A percentile compares a stretch with the other conserved stretches of the same genome.
Evolutionary conservation across 495 filamentous ascomycete genomes (phyloP).

Genomic region (Physcia stellaris): DNA sequence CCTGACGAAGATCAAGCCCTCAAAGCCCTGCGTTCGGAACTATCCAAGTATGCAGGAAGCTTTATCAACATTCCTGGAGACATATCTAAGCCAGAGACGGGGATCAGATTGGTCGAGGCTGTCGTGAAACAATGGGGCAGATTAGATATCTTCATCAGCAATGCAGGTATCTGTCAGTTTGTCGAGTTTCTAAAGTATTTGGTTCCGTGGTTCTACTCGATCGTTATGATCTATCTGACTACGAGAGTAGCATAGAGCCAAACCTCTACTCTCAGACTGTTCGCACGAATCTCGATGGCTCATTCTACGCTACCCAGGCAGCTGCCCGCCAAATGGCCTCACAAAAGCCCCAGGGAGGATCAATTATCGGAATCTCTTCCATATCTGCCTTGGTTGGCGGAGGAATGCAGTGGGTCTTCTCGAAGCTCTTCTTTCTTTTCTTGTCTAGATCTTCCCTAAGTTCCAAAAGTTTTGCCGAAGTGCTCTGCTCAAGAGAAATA

Average conservation of each 20-base stretch:
- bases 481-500: too few species aligned
- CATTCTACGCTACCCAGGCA: constrained; percentile 75
- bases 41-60: constrained; percentile 23
- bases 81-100: constrained; percentile 51
- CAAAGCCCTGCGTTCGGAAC: constrained; percentile 31
- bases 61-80: constrained; percentile 52
- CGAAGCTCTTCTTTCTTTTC: too few species aligned
- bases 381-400: constrained; percentile 80
- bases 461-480: too few species aligned
- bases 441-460: too few species aligned
- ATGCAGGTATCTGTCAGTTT: constrained; percentile 79
- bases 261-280: constrained; percentile 53
- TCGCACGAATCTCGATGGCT: constrained; percentile 68
- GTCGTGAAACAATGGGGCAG: constrained; percentile 44
- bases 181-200: constrained; percentile 60
- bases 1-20: constrained; percentile 38
- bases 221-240: neutral
- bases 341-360: constrained; percentile 50
- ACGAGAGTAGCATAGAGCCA: constrained; percentile 31
- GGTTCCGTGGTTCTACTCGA: neutral
- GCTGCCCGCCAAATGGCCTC: constrained; percentile 66
- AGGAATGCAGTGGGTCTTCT: constrained; percentile 55
- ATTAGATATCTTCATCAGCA: constrained; percentile 73
- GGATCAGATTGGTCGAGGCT: constrained; percentile 37
- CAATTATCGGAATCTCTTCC: constrained; percentile 72